Conservation (phyloP, 805 yeast genomes). For the Scheffersomyces spartinae region DNA sequence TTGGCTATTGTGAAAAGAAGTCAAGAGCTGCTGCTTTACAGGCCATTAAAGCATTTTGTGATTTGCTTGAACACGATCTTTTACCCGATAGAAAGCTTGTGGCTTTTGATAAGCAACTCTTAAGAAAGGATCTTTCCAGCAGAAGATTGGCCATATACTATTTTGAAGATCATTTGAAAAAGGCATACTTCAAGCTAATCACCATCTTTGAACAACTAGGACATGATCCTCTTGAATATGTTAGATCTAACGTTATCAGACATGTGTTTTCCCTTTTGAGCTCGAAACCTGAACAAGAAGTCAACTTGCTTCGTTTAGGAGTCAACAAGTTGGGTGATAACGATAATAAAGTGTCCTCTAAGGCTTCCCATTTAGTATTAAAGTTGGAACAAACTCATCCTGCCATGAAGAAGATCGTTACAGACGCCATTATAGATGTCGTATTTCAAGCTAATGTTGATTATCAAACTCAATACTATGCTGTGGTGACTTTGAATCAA, state of each 20-base stretch:
- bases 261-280: conserved; percentile 73
- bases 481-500: conserved; percentile 83
- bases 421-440: conserved; percentile 71
- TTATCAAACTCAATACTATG: conserved; percentile 80
- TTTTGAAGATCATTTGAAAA: conserved; percentile 84
- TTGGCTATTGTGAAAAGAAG: conserved; percentile 77
- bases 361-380: conserved; percentile 70
- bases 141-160: conserved; percentile 61
- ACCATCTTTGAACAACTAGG: conserved; percentile 66
- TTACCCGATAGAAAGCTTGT: conserved; percentile 68
- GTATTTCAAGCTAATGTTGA: conserved; percentile 63
- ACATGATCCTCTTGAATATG: conserved; percentile 88
- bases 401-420: conserved; percentile 78
- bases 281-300: conserved; percentile 94
- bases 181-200: conserved; percentile 60
- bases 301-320: conserved; percentile 74
- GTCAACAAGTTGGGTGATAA: conserved; percentile 91
- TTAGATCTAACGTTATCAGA: conserved; percentile 63
- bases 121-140: conserved; percentile 26
- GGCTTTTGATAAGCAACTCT: conserved; percentile 54
- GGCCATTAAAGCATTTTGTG: conserved; percentile 81
- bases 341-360: conserved; percentile 83
- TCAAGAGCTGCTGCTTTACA: conserved; percentile 88
- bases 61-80: conserved; percentile 73
- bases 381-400: conserved; percentile 87